phyloP scores from a whole-genome alignment of 805 yeast species.

The Saccharomycopsis selenospora region DNA sequence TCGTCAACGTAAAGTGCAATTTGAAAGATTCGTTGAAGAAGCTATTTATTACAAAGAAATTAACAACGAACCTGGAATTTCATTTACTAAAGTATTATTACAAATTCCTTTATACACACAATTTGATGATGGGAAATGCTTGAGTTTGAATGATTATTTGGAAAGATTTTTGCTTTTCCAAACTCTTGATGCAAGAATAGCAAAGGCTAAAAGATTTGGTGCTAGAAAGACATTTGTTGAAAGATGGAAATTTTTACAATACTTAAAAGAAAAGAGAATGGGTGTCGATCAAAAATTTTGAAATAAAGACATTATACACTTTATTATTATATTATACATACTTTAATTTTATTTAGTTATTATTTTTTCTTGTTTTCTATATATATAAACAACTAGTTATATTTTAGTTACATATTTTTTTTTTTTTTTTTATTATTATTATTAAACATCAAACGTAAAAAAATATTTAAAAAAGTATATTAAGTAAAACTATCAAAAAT shows the following conservation, averaged over 20 bases:
- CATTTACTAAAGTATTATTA: constrained; percentile 54
- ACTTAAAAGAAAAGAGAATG: constrained; percentile 8
- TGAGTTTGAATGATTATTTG: constrained; percentile 64
- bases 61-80: constrained; percentile 51
- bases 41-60: constrained; percentile 51
- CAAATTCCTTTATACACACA: constrained; percentile 70
- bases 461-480: too few species aligned
- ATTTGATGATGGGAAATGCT: constrained; percentile 70
- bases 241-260: constrained; percentile 18
- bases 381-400: too few species aligned
- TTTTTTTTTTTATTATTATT: too few species aligned
- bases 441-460: too few species aligned
- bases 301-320: too few species aligned
- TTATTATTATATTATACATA: too few species aligned
- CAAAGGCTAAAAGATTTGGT: constrained; percentile 11
- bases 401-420: too few species aligned
- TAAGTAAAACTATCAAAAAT: too few species aligned
- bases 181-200: constrained; percentile 40
- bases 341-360: too few species aligned
- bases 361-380: too few species aligned
- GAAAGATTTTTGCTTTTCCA: constrained; percentile 53
- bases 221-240: constrained; percentile 17
- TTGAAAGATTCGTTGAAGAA: constrained; percentile 66
- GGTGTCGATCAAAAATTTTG: too few species aligned
- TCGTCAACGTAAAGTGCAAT: constrained; percentile 44